phyloP scores from a whole-genome alignment of 441 rosid genomes.

The Adansonia grandidieri region DNA sequence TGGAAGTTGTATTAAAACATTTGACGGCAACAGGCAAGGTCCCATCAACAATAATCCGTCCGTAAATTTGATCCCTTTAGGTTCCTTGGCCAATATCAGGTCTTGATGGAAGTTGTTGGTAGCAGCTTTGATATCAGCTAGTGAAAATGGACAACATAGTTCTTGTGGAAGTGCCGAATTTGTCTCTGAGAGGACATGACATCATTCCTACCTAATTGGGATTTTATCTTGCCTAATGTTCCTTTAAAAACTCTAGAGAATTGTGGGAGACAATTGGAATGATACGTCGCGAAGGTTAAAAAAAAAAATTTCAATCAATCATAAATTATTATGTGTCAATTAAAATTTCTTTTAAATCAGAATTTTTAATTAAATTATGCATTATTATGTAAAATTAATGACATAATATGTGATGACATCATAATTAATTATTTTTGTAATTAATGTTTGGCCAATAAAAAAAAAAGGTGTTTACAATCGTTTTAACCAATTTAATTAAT shows the following conservation, averaged over 20 bases:
- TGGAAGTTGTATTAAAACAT: background rate
- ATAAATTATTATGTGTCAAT: too few relatives aligned
- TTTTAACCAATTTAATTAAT: too few relatives aligned
- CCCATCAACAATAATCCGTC: slow-evolving; percentile 31
- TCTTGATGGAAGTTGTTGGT: slow-evolving; percentile 36
- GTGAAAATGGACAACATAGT: slow-evolving; percentile 32
- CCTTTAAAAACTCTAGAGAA: background rate
- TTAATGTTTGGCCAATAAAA: too few relatives aligned
- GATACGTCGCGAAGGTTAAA: too few relatives aligned
- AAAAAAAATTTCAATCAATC: too few relatives aligned
- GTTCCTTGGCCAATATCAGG: slow-evolving; percentile 38
- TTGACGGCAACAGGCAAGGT: background rate
- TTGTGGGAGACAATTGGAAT: background rate
- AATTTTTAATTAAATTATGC: too few relatives aligned
- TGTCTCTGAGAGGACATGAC: background rate
- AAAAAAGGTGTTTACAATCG: too few relatives aligned
- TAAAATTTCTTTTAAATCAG: too few relatives aligned
- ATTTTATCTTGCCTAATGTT: background rate
- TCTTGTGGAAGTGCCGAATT: slow-evolving; percentile 16
- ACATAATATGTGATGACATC: too few relatives aligned
- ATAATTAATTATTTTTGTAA: too few relatives aligned
- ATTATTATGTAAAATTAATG: too few relatives aligned
- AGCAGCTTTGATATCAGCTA: slow-evolving; percentile 34
- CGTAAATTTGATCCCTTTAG: background rate
- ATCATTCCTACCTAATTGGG: background rate